Conservation (phyloP, 202 grass and related monocot species). For the Dendrocalamus latiflorus region DNA sequence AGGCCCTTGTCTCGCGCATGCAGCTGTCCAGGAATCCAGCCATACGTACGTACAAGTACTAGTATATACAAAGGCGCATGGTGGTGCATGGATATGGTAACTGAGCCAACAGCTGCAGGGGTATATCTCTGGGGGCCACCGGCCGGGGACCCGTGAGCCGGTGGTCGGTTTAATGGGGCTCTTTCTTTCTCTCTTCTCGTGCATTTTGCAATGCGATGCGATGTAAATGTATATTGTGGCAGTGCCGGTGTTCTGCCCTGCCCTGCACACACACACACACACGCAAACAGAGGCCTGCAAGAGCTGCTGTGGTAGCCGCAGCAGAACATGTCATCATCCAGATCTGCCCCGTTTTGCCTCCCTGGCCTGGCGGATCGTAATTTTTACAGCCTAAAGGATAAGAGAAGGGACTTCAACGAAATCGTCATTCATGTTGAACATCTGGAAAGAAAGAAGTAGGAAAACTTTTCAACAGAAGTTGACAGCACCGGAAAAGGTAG, state of each 20-base stretch:
- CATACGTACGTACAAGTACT: not conserved
- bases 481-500: too few relatives aligned
- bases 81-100: not conserved
- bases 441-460: too few relatives aligned
- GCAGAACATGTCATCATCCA: constrained; percentile 32
- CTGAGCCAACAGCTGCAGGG: not conserved
- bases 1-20: not conserved
- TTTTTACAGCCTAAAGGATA: not conserved
- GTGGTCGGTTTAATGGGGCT: not conserved
- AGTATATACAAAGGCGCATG: not conserved
- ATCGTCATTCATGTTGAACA: too few relatives aligned
- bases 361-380: not conserved
- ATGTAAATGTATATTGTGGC: too few relatives aligned
- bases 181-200: not conserved
- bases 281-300: not conserved
- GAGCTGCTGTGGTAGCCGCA: not conserved
- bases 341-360: constrained; percentile 38
- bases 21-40: not conserved
- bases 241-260: not conserved
- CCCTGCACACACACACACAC: not conserved
- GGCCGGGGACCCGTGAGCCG: not conserved
- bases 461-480: too few relatives aligned
- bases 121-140: not conserved
- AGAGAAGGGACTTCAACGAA: too few relatives aligned
- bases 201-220: not conserved